Evolutionary conservation across 257 asterid species (phyloP).

Genomic region (Rubia yunnanensis): DNA sequence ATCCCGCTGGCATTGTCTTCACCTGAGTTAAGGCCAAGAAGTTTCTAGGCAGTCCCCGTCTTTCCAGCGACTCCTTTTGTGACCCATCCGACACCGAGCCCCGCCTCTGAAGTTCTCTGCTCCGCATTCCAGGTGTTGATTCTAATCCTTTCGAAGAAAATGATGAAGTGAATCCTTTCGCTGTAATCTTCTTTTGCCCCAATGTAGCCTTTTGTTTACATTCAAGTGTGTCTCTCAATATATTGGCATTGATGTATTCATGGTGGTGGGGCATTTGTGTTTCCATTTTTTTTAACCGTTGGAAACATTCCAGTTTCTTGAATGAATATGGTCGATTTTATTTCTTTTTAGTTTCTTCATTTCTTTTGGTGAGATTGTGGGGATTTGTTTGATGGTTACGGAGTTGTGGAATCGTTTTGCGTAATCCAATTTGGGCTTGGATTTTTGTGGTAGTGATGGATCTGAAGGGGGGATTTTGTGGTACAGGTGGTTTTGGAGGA

Average conservation of each 20-base stretch:
- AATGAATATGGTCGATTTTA: neutral
- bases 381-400: conserved; percentile 2
- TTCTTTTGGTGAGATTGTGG: neutral
- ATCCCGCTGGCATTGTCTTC: too few relatives aligned
- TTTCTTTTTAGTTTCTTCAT: neutral
- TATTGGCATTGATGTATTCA: conserved; percentile 1
- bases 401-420: neutral
- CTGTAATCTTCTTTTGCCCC: conserved; percentile 37
- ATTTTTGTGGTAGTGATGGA: too few relatives aligned
- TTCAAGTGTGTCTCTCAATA: neutral
- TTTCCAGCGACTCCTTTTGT: too few relatives aligned
- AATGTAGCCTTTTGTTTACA: neutral
- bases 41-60: too few relatives aligned
- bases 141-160: conserved; percentile 75
- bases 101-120: too few relatives aligned
- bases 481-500: too few relatives aligned
- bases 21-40: too few relatives aligned
- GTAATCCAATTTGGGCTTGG: too few relatives aligned
- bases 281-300: neutral
- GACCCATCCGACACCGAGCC: too few relatives aligned
- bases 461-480: too few relatives aligned
- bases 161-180: conserved; percentile 60
- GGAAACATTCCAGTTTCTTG: neutral
- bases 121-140: too few relatives aligned
- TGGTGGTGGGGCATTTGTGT: conserved; percentile 4